Conservation (phyloP, 1,284 basidiomycete genomes). For the Heimioporus punctisporus region DNA sequence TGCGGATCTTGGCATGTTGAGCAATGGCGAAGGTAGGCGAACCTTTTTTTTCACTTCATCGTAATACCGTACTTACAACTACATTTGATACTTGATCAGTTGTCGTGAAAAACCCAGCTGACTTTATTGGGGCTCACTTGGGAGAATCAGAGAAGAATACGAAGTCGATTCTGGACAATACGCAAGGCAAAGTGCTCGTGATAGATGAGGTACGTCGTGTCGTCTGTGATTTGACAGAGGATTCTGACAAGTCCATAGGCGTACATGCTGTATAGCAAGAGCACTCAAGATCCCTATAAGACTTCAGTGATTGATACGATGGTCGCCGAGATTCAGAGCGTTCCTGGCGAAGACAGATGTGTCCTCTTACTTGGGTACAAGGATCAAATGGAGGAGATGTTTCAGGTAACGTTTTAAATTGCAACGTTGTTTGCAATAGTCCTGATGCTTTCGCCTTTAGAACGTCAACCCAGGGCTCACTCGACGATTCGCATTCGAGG, state of each 20-base stretch:
- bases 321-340: constrained; percentile 70
- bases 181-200: constrained; percentile 64
- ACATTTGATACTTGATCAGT: constrained; percentile 38
- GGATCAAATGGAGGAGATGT: constrained; percentile 68
- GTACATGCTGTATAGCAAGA: constrained; percentile 61
- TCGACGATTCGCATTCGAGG: constrained; percentile 65
- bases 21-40: constrained; percentile 63
- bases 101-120: constrained; percentile 64
- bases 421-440: not conserved
- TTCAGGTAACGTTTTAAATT: constrained; percentile 47
- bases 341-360: constrained; percentile 68
- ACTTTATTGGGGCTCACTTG: constrained; percentile 57
- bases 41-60: not conserved
- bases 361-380: constrained; percentile 68
- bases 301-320: constrained; percentile 72
- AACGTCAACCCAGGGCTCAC: constrained; percentile 69
- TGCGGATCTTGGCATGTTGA: constrained; percentile 58
- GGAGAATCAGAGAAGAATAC: constrained; percentile 66
- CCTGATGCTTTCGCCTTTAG: constrained; percentile 32
- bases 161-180: constrained; percentile 58
- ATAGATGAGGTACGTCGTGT: constrained; percentile 59
- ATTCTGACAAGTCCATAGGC: constrained; percentile 41
- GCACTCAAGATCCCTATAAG: constrained; percentile 50
- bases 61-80: not conserved
- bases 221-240: not conserved